Conservation (phyloP, 2,329 filamentous ascomycete genomes). For the Myriosclerotinia scirpicola region DNA sequence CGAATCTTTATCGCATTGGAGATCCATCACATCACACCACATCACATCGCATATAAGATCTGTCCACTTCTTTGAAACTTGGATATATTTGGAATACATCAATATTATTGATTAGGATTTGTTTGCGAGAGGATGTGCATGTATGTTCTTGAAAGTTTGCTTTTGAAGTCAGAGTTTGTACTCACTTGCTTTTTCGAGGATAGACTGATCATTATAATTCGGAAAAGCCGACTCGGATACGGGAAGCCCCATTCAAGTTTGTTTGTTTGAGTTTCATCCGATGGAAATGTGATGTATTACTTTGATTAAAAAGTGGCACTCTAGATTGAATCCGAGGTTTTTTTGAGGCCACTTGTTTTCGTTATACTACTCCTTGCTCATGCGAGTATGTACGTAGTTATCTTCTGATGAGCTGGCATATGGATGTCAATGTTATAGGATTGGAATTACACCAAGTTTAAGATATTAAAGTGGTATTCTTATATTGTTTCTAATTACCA, state of each 20-base stretch:
- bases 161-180: conserved; percentile 10
- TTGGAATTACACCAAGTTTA: background rate
- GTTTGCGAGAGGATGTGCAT: background rate
- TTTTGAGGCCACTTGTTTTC: background rate
- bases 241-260: conserved; percentile 13
- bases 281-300: conserved; percentile 19
- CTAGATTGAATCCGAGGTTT: background rate
- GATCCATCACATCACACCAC: conserved; percentile 1
- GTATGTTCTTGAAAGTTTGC: background rate
- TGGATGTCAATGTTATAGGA: background rate
- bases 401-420: background rate
- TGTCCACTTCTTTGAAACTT: background rate
- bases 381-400: background rate
- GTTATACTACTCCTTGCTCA: background rate
- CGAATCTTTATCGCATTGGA: background rate
- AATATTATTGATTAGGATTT: background rate
- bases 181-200: conserved; percentile 17
- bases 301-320: background rate
- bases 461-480: conserved; percentile 15
- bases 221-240: conserved; percentile 9
- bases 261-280: conserved; percentile 16
- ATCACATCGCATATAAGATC: background rate
- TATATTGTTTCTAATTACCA: background rate
- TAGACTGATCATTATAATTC: conserved; percentile 12
- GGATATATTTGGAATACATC: conserved; percentile 5